Evolutionary conservation across 176 grass and related monocot species (phyloP).

Genomic region (Urochloa ruziziensis): DNA sequence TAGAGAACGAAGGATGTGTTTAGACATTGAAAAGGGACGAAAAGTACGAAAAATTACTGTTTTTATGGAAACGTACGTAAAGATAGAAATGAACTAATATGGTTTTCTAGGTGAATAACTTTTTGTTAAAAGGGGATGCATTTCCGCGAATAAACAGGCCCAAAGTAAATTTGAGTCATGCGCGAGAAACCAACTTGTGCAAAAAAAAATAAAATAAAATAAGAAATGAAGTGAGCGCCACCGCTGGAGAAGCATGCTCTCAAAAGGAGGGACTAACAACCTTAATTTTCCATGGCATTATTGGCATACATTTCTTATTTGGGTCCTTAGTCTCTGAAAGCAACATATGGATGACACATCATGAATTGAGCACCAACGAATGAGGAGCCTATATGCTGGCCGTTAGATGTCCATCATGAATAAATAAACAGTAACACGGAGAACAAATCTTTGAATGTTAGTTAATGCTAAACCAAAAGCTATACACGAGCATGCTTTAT

Average conservation of each 20-base stretch:
- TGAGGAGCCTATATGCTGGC: conserved; percentile 20
- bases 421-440: not conserved
- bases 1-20: no score
- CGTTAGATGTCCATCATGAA: conserved; percentile 22
- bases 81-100: no score
- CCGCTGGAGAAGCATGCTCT: conserved; percentile 15
- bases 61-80: no score
- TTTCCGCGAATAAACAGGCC: no score
- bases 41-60: no score
- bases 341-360: conserved; percentile 4
- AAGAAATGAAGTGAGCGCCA: not conserved
- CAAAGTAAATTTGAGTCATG: not conserved
- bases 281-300: not conserved
- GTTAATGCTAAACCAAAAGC: conserved; percentile 14
- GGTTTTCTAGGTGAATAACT: no score
- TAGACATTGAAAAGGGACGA: no score
- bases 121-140: no score
- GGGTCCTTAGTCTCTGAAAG: not conserved
- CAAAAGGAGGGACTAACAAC: conserved; percentile 17
- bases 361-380: not conserved
- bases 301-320: conserved; percentile 18
- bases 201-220: not conserved
- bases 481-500: not conserved
- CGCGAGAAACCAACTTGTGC: not conserved
- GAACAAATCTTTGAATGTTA: not conserved